Conservation (phyloP, 2,329 filamentous ascomycete genomes). For the Diaporthe ilicicola region DNA sequence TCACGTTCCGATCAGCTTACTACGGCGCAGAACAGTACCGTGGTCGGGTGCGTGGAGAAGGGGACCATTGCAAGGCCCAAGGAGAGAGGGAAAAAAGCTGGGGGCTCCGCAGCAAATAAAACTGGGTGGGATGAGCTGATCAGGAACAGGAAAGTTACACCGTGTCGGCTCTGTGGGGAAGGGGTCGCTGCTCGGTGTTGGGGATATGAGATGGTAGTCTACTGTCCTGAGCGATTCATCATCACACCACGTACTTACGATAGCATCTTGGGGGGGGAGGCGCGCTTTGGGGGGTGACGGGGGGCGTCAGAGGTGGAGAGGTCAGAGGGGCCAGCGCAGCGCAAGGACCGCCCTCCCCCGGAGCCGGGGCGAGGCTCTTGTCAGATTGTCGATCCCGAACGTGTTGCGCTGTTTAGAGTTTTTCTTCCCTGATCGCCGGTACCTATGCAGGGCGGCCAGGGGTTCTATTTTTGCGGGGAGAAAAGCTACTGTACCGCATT, state of each 20-base stretch:
- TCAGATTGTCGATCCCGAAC: slow-evolving; percentile 25
- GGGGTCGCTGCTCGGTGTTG: slow-evolving; percentile 15
- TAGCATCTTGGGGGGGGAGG: not conserved
- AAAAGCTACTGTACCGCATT: slow-evolving; percentile 19
- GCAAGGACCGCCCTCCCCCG: not conserved
- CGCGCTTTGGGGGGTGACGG: not conserved
- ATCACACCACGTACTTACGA: slow-evolving; percentile 22
- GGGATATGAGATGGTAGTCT: not conserved
- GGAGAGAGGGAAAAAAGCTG: not conserved
- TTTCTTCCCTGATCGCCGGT: slow-evolving; percentile 24
- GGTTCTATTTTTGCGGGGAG: slow-evolving; percentile 25
- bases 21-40: not conserved
- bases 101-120: slow-evolving; percentile 17
- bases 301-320: no score
- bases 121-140: slow-evolving; percentile 20
- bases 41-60: not conserved
- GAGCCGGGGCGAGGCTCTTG: slow-evolving; percentile 22
- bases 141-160: slow-evolving; percentile 23
- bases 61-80: not conserved
- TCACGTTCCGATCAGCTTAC: not conserved
- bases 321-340: not conserved
- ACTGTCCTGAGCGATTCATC: slow-evolving; percentile 15
- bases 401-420: slow-evolving; percentile 24
- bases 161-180: slow-evolving; percentile 27
- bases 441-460: slow-evolving; percentile 22